Evolutionary conservation across 306 rosid genomes (phyloP).

Genomic region (Sicyos edulis): DNA sequence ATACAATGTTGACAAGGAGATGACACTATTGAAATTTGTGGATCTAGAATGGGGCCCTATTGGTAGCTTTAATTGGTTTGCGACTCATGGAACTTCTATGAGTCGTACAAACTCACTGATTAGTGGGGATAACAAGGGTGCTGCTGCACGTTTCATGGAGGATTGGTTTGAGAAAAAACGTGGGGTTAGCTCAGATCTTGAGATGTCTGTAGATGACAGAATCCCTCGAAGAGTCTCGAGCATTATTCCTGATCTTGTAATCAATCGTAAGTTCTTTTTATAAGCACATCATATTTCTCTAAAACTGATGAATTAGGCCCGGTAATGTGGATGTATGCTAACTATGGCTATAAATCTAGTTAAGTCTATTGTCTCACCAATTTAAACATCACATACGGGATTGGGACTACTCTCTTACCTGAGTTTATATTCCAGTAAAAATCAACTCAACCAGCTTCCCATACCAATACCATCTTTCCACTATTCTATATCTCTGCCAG

Average conservation of each 20-base stretch:
- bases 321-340: not conserved
- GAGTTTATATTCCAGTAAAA: not conserved
- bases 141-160: slow-evolving; percentile 93
- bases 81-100: slow-evolving; percentile 98
- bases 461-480: not conserved
- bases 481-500: not conserved
- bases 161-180: slow-evolving; percentile 68
- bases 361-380: not conserved
- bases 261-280: slow-evolving; percentile 29
- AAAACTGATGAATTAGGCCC: not conserved
- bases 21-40: slow-evolving; percentile 82
- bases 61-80: slow-evolving; percentile 92
- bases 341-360: not conserved
- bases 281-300: not conserved
- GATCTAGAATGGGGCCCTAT: slow-evolving; percentile 79
- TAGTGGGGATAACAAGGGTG: slow-evolving; percentile 95
- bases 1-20: slow-evolving; percentile 76
- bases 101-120: slow-evolving; percentile 73
- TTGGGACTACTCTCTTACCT: slow-evolving; percentile 6
- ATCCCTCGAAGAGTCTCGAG: slow-evolving; percentile 40
- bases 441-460: not conserved
- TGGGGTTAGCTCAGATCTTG: slow-evolving; percentile 14
- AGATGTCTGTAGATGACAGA: slow-evolving; percentile 19
- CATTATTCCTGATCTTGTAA: slow-evolving; percentile 25
- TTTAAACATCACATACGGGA: not conserved